These are phyloP conservation scores for Arthrobotrys pseudoclavata DNA, from an alignment of 2,329 filamentous ascomycete genomes.

Conservation along the genomic window DNA sequence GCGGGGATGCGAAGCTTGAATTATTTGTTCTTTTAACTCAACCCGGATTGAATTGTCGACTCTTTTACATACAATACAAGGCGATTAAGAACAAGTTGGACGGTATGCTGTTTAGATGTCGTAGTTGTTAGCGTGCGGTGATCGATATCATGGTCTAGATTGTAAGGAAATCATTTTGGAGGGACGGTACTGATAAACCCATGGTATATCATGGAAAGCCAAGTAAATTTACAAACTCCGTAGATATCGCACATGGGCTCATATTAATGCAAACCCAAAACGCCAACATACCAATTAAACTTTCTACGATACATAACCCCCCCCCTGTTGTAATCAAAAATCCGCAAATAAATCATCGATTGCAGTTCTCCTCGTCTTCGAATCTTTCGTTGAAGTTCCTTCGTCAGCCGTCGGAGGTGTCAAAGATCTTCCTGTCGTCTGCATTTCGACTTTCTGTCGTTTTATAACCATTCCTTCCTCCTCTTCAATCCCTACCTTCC, in stretches of 20 bases:
- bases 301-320: neutral
- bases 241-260: neutral
- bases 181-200: too few relatives aligned
- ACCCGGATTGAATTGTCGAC: neutral
- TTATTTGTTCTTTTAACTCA: conserved; percentile 5
- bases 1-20: conserved; percentile 6
- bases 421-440: neutral
- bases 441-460: conserved; percentile 31
- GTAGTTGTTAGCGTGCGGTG: too few relatives aligned
- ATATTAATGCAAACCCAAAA: neutral
- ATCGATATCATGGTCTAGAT: too few relatives aligned
- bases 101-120: too few relatives aligned
- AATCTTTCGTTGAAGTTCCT: neutral
- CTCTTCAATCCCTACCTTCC: neutral
- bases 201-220: too few relatives aligned
- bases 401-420: neutral
- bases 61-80: neutral
- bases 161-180: too few relatives aligned
- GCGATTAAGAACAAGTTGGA: too few relatives aligned
- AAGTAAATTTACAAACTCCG: too few relatives aligned
- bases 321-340: conserved; percentile 4
- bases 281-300: neutral
- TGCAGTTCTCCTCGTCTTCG: conserved; percentile 31
- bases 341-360: conserved; percentile 53
- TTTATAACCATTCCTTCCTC: conserved; percentile 16